Conservation (phyloP, 768 basidiomycete species). For the Porphyrellus cyaneotinctus region DNA sequence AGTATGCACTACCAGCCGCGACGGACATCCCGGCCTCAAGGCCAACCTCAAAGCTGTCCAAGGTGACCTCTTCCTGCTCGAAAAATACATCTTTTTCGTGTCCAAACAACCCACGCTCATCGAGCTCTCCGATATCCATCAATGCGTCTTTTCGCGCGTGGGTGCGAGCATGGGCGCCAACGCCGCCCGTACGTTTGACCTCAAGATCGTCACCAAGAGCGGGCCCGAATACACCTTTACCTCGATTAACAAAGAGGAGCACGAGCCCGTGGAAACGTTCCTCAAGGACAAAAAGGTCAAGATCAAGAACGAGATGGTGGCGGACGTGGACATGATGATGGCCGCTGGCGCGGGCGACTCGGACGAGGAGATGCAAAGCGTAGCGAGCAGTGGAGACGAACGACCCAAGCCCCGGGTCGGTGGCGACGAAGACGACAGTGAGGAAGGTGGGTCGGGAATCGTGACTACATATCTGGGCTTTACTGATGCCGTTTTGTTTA, state of each 20-base stretch:
- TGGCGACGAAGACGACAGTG: constrained; percentile 69
- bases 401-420: constrained; percentile 48
- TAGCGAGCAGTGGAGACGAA: constrained; percentile 65
- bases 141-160: constrained; percentile 90
- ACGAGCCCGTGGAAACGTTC: constrained; percentile 79
- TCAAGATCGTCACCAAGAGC: constrained; percentile 81
- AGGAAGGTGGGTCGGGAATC: constrained; percentile 47
- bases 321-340: constrained; percentile 77
- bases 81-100: constrained; percentile 97
- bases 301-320: constrained; percentile 93
- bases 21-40: constrained; percentile 93
- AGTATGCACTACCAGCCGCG: constrained; percentile 49
- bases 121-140: constrained; percentile 85
- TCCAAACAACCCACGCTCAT: constrained; percentile 92
- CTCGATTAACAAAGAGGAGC: constrained; percentile 94
- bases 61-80: constrained; percentile 96
- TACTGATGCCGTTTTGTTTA: constrained; percentile 27
- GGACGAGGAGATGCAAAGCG: constrained; percentile 83
- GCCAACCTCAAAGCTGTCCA: constrained; percentile 95
- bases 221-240: constrained; percentile 88
- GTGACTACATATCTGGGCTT: neutral
- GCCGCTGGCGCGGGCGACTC: constrained; percentile 60
- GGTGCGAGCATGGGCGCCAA: constrained; percentile 78
- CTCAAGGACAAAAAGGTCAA: constrained; percentile 87
- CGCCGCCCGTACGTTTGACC: constrained; percentile 89